These are phyloP conservation scores for Iodosphaeria phyllophila DNA, from an alignment of 2,329 filamentous ascomycete genomes.

Conservation along the genomic window DNA sequence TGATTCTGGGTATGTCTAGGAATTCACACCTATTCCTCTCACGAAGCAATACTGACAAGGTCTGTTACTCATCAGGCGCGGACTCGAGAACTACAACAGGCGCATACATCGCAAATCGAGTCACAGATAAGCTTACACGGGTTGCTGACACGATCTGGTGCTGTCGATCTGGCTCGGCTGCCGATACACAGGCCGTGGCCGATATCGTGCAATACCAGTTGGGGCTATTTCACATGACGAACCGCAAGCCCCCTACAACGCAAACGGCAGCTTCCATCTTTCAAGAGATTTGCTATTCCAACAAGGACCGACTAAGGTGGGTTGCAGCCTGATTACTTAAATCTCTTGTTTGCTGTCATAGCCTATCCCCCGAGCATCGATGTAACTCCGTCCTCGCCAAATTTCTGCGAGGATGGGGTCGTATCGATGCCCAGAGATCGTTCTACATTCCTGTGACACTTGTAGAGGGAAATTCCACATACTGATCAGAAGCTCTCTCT, in stretches of 20 bases:
- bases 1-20: slow-evolving; percentile 55
- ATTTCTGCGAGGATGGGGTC: no score
- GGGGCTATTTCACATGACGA: slow-evolving; percentile 76
- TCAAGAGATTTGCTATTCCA: slow-evolving; percentile 94
- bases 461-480: no score
- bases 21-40: slow-evolving; percentile 1
- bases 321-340: slow-evolving; percentile 10
- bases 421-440: no score
- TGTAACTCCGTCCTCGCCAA: no score
- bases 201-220: slow-evolving; percentile 97
- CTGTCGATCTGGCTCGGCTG: slow-evolving; percentile 91
- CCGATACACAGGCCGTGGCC: slow-evolving; percentile 92
- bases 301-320: slow-evolving; percentile 85
- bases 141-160: slow-evolving; percentile 99
- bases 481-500: no score
- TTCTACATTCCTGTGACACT: no score
- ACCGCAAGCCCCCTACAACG: slow-evolving; percentile 79
- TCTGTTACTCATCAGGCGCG: no score
- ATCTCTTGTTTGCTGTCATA: no score
- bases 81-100: slow-evolving; percentile 96
- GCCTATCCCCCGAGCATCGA: no score
- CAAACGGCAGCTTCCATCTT: slow-evolving; percentile 92
- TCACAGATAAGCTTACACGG: slow-evolving; percentile 97
- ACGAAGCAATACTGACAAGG: slow-evolving; percentile 2
- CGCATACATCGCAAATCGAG: slow-evolving; percentile 95